Evolutionary conservation across 495 filamentous ascomycete genomes (phyloP), one percentile per base, ranked within the genome.

Genomic region (Aspergillus mulundensis): DNA sequence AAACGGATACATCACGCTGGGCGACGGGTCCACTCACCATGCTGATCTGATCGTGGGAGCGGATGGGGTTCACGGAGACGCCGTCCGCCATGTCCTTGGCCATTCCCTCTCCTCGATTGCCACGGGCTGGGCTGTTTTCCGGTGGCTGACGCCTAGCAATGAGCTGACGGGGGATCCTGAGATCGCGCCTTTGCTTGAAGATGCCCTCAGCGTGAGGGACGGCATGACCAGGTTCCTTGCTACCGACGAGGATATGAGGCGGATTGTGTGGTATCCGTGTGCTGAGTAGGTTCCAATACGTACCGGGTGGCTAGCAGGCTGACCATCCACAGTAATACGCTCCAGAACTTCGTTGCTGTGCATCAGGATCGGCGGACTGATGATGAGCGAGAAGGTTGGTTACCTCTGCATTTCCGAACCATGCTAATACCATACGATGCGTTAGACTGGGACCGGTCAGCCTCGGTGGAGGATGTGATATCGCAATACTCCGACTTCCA

Each of bases 21-120:
- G 52, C 3, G 69, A 72, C 49, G 74, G 73, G 3, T 53, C 57
- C 50, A 16, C 59, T 50, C 43, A 61, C 64, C 1, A 56, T 44
- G 61, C 67, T 1, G 80, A 83, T 59, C 49, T 84, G 3, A 61
- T 82, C 15, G 57, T 83, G 20, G 71, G 67, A 1, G 80, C 77
- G 10, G 80, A 81, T 62, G 81, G 81, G 0, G 54, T 82, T 15
- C 78, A 81, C 50, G 66, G 73, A 8, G 50, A 61, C 11, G 63
- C 64, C n/a, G 56, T 43, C 12, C 61, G 45, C 38, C 66, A 52
- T 19, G 64, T 67, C 18, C 58, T 64, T 54, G 38, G 50, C 3
- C 41, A 56, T 20, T 1, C 15, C 25, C 46, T 53, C 0, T 12
- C 34, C 11, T 19, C 45, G 0, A 39, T 36, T 8, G 15, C 46